Conservation (phyloP, 1,284 basidiomycete species). For the Omphalotus olearius region DNA sequence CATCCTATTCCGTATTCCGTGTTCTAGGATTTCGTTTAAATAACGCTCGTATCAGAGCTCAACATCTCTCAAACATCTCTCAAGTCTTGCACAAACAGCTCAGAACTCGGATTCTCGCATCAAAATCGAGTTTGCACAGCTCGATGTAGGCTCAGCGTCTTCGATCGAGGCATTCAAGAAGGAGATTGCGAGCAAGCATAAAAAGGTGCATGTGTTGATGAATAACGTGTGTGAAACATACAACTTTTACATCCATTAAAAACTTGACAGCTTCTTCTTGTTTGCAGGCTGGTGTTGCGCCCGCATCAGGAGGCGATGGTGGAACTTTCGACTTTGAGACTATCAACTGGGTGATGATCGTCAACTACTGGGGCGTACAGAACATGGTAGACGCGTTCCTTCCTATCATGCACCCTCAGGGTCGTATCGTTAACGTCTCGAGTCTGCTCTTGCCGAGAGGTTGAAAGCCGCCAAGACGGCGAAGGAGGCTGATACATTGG, state of each 20-base stretch:
- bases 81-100: no score
- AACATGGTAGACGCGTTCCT: neutral
- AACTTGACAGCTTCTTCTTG: neutral
- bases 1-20: no score
- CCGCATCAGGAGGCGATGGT: neutral
- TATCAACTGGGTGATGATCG: neutral
- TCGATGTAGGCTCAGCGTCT: neutral
- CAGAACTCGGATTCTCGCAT: no score
- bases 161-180: neutral
- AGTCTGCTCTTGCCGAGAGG: slow-evolving; percentile 6
- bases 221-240: neutral
- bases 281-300: neutral
- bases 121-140: neutral
- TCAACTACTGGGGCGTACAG: neutral
- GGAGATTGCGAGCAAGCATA: neutral
- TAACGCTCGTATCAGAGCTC: neutral
- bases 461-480: slow-evolving; percentile 6
- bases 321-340: neutral
- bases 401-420: neutral
- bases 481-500: slow-evolving; percentile 1
- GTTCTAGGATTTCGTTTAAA: no score
- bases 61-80: no score
- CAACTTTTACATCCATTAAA: neutral
- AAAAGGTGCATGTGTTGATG: neutral
- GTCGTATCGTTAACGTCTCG: neutral